Evolutionary conservation across 2,329 filamentous ascomycete species (phyloP).

Genomic region (Neonectria sp.): DNA sequence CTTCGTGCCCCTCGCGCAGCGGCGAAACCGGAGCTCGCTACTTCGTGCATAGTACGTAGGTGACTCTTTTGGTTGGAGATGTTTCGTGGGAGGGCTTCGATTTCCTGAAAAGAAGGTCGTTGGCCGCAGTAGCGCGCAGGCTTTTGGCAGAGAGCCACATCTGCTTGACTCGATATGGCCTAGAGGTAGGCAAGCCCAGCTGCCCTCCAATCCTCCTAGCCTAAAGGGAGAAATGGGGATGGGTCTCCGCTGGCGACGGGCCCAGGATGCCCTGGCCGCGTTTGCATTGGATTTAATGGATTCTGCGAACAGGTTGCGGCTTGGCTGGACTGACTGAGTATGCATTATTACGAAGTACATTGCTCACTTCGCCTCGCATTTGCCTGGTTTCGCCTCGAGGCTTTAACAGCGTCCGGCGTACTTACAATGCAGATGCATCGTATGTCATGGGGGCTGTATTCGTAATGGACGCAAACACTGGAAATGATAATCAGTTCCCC

Average conservation of each 20-base stretch:
- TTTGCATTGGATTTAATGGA: constrained; percentile 34
- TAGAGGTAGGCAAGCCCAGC: constrained; percentile 22
- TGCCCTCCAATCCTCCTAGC: constrained; percentile 7
- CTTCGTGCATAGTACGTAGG: constrained; percentile 1
- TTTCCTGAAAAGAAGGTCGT: constrained; percentile 45
- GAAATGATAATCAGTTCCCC: constrained; percentile 33
- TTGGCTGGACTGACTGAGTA: constrained; percentile 10
- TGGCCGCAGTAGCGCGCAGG: constrained; percentile 43
- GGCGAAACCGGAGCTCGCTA: constrained; percentile 47
- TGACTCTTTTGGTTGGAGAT: constrained; percentile 41
- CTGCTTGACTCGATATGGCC: constrained; percentile 43
- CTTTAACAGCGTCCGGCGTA: constrained; percentile 10
- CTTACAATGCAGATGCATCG: constrained; percentile 24
- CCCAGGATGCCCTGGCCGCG: constrained; percentile 34
- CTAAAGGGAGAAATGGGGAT: constrained; percentile 26
- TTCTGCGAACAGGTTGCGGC: constrained; percentile 42
- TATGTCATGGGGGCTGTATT: constrained; percentile 37
- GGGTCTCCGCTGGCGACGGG: constrained; percentile 24
- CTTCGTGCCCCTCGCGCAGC: constrained; percentile 37
- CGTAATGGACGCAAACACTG: constrained; percentile 25
- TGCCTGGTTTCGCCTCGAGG: constrained; percentile 28
- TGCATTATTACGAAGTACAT: not conserved
- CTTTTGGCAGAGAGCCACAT: constrained; percentile 31
- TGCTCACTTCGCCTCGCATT: constrained; percentile 14
- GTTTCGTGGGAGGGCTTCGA: constrained; percentile 41